Conservation (phyloP, 345 rosid species). For the Heritiera littoralis region DNA sequence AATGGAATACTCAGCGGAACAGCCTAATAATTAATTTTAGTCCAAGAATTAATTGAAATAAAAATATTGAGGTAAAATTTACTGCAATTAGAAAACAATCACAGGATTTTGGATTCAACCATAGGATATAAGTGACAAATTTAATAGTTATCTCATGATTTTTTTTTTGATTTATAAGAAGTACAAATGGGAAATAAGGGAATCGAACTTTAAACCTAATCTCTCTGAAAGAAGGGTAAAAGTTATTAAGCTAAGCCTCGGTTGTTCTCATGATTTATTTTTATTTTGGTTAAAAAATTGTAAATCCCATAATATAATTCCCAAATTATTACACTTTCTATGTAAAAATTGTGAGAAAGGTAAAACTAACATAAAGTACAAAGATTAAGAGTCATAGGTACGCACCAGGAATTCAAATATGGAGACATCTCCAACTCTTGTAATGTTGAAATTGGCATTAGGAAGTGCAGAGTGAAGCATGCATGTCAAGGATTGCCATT, state of each 20-base stretch:
- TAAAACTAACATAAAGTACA: neutral
- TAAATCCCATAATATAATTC: neutral
- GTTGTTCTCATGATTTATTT: no score
- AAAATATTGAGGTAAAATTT: no score
- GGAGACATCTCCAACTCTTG: slow-evolving; percentile 48
- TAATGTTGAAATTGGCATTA: slow-evolving; percentile 33
- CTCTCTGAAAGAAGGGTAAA: no score
- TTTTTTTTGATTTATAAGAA: no score
- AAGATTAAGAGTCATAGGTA: neutral
- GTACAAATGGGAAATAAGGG: no score
- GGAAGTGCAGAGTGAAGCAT: slow-evolving; percentile 65
- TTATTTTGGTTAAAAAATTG: neutral
- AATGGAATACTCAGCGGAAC: no score
- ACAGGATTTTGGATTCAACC: no score
- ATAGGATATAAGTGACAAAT: neutral
- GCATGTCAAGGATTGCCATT: slow-evolving; percentile 82
- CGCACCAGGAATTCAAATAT: slow-evolving; percentile 47
- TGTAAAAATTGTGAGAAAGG: neutral
- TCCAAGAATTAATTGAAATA: no score
- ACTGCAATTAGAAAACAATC: neutral
- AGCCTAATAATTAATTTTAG: no score
- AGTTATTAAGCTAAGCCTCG: no score
- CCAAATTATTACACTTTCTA: neutral
- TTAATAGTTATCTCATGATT: no score
- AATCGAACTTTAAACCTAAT: no score